Base-by-base conservation (phyloP, 495 filamentous ascomycete genomes). In the Aspergillus conjunctus region DNA sequence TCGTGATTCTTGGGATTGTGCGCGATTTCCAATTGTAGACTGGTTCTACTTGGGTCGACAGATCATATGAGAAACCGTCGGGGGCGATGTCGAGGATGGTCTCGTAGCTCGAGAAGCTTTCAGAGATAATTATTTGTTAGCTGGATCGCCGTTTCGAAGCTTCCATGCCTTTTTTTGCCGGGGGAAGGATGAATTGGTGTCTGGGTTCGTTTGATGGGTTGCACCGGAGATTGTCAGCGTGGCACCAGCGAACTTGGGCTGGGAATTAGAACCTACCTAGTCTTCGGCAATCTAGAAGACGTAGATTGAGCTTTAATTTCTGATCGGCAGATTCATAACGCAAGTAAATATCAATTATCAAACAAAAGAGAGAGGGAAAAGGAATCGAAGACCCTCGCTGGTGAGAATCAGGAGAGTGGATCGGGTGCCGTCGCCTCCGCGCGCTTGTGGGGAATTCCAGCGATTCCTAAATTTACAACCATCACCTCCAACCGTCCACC, bases 371-470 rank as follows among this genome's bases (percentile, higher is more conserved):
- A 14, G 15, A 41, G 37, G 11, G 37, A 41, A 41, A 41, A 41
- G 37, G 37, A 41, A 9, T 41, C 15, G 37, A 41, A 1, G 37
- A n/a, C 15, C 37, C 15, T 11, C 11, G 66, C 60, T 68, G 60
- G 65, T 68, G 63, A 60, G 63, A 71, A 69, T 59, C 59, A 66
- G 63, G 63, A 69, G 66, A 69, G 66, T 65, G 64, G 64, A 67
- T 61, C 62, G 54, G 67, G 56, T 57, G 58, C 68, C 63, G 65
- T 59, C 61, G 52, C 52, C 65, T 67, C 66, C 66, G 68, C 60
- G 58, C 56, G 64, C 61, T 69, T 65, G 63, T 68, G 67, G 64
- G 65, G 67, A 64, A 66, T 61, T 62, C 46, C 53, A 12, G 51
- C 49, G 33, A 31, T 50, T 58, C 56, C 56, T 58, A 32, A 58